phyloP scores from a whole-genome alignment of 345 rosid genomes.

The Odontarrhena argentea region DNA sequence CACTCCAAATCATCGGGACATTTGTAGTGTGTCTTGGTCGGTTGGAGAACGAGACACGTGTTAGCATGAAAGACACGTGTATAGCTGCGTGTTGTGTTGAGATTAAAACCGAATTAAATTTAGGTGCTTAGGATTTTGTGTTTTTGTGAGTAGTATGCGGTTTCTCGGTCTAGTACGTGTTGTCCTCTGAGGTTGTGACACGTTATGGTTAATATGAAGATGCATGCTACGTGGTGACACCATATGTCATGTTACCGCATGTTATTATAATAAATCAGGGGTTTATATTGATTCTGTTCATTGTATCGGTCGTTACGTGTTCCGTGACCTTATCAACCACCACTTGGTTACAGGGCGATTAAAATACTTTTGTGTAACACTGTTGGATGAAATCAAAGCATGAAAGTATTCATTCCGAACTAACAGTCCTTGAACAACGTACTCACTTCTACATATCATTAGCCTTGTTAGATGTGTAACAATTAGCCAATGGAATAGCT shows the following conservation, averaged over 20 bases:
- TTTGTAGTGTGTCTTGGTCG: conserved; percentile 44
- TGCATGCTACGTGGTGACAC: conserved; percentile 33
- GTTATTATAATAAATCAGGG: background rate
- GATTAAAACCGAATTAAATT: conserved; percentile 15
- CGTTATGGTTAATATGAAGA: conserved; percentile 23
- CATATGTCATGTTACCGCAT: conserved; percentile 27
- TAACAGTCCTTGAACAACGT: background rate
- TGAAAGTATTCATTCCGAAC: background rate
- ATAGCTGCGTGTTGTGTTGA: conserved; percentile 33
- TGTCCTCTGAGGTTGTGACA: conserved; percentile 34
- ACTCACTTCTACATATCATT: conserved; percentile 4
- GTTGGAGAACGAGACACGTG: conserved; percentile 35
- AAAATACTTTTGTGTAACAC: background rate
- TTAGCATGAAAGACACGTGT: conserved; percentile 22
- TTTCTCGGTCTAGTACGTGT: conserved; percentile 33
- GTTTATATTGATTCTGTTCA: conserved; percentile 11
- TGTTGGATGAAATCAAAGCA: background rate
- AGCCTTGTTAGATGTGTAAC: background rate
- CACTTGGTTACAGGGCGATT: background rate
- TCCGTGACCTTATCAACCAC: conserved; percentile 19
- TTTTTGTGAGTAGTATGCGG: conserved; percentile 23
- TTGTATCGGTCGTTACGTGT: conserved; percentile 29
- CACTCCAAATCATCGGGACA: conserved; percentile 27
- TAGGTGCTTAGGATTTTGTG: conserved; percentile 11
- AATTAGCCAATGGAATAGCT: conserved; percentile 14